phyloP scores from a whole-genome alignment of 768 basidiomycete genomes.

The Suillus occidentalis region DNA sequence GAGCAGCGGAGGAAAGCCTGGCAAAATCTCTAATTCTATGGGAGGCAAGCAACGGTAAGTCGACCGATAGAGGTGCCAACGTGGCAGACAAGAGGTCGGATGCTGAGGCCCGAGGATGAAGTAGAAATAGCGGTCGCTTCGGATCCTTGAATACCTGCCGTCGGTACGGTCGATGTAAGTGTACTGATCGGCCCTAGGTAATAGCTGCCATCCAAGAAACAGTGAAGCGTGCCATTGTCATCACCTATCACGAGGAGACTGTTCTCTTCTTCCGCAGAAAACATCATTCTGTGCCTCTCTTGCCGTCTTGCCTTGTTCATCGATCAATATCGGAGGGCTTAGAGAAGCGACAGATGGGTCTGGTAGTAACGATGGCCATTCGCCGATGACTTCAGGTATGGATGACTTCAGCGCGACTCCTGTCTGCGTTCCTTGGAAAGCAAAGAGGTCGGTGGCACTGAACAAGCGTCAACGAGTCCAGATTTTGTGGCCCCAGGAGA shows the following conservation, averaged over 20 bases:
- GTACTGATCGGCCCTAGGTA: slow-evolving; percentile 54
- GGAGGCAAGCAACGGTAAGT: slow-evolving; percentile 57
- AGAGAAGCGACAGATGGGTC: slow-evolving; percentile 59
- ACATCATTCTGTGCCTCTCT: slow-evolving; percentile 42
- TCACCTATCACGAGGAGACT: slow-evolving; percentile 68
- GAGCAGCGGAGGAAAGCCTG: slow-evolving; percentile 62
- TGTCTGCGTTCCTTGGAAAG: slow-evolving; percentile 71
- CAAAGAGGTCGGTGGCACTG: slow-evolving; percentile 79
- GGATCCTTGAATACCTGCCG: slow-evolving; percentile 43
- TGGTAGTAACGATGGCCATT: slow-evolving; percentile 67
- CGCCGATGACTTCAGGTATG: slow-evolving; percentile 58
- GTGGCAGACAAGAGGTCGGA: slow-evolving; percentile 27
- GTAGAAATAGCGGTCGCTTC: slow-evolving; percentile 46
- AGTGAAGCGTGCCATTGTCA: slow-evolving; percentile 54
- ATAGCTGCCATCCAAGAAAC: slow-evolving; percentile 77
- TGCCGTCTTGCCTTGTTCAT: slow-evolving; percentile 28
- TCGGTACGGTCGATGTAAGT: slow-evolving; percentile 19
- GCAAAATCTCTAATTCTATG: slow-evolving; percentile 68
- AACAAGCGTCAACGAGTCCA: slow-evolving; percentile 17
- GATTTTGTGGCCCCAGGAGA: slow-evolving; percentile 13
- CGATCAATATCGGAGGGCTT: slow-evolving; percentile 29
- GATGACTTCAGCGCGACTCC: slow-evolving; percentile 42
- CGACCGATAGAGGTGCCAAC: slow-evolving; percentile 44
- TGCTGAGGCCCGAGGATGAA: slow-evolving; percentile 39
- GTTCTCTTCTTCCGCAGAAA: slow-evolving; percentile 49